Conservation (phyloP, 176 grass and related monocot genomes). For the Rhynchospora tenuis region DNA sequence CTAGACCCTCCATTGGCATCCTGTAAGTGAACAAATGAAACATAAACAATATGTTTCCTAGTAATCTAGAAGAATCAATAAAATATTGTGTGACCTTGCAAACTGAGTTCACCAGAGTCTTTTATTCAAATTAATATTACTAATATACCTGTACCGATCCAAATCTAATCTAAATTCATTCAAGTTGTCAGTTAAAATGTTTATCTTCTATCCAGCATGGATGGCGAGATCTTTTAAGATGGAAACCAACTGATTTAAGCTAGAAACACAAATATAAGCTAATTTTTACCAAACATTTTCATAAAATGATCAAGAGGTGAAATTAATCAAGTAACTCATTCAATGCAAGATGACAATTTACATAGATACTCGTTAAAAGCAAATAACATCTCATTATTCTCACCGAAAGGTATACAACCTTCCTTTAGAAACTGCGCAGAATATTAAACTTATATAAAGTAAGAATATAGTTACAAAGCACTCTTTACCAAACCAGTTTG, state of each 20-base stretch:
- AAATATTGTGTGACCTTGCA: not conserved
- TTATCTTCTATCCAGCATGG: not conserved
- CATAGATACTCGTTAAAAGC: not conserved
- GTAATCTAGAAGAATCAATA: not conserved
- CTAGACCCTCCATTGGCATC: constrained; percentile 43
- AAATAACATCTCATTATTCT: not conserved
- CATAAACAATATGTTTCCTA: not conserved
- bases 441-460: not conserved
- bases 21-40: constrained; percentile 45
- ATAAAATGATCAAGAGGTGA: not conserved
- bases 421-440: not conserved
- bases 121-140: not conserved
- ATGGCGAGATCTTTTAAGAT: not conserved
- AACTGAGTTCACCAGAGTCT: not conserved
- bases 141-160: not conserved
- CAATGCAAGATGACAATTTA: not conserved
- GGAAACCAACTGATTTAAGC: not conserved
- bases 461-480: not conserved
- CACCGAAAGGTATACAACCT: not conserved
- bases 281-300: not conserved
- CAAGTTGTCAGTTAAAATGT: not conserved
- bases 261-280: not conserved
- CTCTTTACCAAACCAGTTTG: not conserved
- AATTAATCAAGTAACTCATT: not conserved
- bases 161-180: not conserved